Evolutionary conservation across 148 eudicot species (phyloP), one percentile per base, ranked within the genome.

Genomic region (Vaccinium myrtillus): DNA sequence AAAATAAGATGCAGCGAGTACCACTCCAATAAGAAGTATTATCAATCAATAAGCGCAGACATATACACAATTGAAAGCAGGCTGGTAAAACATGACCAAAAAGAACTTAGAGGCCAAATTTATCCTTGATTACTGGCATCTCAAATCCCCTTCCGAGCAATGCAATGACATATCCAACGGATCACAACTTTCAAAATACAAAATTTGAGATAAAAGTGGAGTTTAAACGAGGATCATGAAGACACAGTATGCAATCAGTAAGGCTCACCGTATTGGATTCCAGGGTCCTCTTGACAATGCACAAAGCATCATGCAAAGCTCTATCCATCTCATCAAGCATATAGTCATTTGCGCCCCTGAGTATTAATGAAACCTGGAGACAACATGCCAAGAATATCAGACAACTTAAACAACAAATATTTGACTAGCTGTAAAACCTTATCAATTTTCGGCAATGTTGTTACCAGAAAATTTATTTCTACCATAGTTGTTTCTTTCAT

Each of bases 281-380:
- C 67, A 97, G 93, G 39, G 99, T 92, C 89, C 99, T 94, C 91
- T 97, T 97, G 54, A 97, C 99, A 86, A 97, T 97, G 88, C 93
- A 90, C 88, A 97, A 84, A 85, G 98, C 98, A 90, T 97, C 99
- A 90, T 97, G 99, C 88, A 97, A 55, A 49, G 99, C 94, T 90
- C 99, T 95, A 54, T 97, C 99, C 99, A 95, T 97, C 91, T 97
- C 99, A 89, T 97, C 99, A 87, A 97, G 98, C 99, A 97, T 97
- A 87, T 69, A 95, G 83, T 97, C 99, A 84, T 97, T 97, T 77
- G 99, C 99, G 71, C 99, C 99, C 91, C 99, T 90, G 5, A 97
- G 93, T 61, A 97, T 88, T 79, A 97, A 43, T 58, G 99, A 94
- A 65, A 93, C 98, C 99, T 97, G 93, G 81, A 75, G 58, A 82